These are phyloP conservation scores for Corrigiola litoralis DNA, from an alignment of 179 eudicot species.

Conservation along the genomic window DNA sequence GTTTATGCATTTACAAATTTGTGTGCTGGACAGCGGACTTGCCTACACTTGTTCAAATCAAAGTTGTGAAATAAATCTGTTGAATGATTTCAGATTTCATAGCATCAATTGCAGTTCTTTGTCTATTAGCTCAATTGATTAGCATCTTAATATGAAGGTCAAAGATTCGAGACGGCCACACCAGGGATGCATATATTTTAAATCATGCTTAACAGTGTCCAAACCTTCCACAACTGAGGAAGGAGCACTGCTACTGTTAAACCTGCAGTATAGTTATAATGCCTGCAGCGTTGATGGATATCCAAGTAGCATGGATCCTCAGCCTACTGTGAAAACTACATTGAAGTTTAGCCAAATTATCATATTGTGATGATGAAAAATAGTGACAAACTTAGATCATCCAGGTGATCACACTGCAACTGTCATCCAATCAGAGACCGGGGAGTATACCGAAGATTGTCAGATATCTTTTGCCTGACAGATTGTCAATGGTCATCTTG, in stretches of 20 bases:
- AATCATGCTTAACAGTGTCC: too few relatives aligned
- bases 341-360: too few relatives aligned
- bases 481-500: too few relatives aligned
- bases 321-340: too few relatives aligned
- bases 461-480: too few relatives aligned
- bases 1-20: constrained; percentile 3
- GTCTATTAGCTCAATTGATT: background rate
- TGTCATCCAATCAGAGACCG: too few relatives aligned
- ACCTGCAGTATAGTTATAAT: background rate
- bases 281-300: background rate
- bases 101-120: background rate
- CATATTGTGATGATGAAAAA: too few relatives aligned
- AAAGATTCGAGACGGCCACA: too few relatives aligned
- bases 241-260: background rate
- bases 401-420: too few relatives aligned
- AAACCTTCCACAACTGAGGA: background rate
- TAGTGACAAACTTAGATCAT: background rate
- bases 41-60: constrained; percentile 2
- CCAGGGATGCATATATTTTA: too few relatives aligned
- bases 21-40: background rate
- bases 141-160: background rate
- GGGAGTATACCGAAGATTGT: too few relatives aligned
- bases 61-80: background rate
- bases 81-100: background rate
- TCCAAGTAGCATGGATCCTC: background rate